Conservation (phyloP, 305 asterid species). For the Monarda citriodora region DNA sequence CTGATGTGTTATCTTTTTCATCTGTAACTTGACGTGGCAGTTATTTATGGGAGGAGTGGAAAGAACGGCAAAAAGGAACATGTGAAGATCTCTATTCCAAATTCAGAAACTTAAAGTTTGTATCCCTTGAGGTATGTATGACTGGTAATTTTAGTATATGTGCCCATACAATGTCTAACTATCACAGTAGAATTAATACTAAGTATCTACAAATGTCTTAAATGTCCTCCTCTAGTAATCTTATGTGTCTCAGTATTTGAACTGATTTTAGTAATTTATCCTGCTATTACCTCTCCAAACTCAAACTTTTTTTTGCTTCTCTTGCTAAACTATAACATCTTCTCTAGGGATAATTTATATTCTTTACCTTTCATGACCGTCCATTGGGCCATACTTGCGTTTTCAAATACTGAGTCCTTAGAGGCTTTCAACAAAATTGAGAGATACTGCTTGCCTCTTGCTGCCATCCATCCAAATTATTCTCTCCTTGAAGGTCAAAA, state of each 20-base stretch:
- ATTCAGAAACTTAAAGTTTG: conserved; percentile 73
- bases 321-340: background rate
- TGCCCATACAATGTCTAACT: background rate
- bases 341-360: conserved; percentile 2
- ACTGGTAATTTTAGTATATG: conserved; percentile 1
- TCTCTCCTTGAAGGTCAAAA: background rate
- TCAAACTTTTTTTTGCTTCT: background rate
- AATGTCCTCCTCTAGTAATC: conserved; percentile 13
- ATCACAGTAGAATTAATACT: background rate
- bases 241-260: conserved; percentile 13
- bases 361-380: background rate
- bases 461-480: background rate
- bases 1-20: conserved; percentile 16
- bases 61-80: conserved; percentile 73
- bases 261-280: conserved; percentile 12
- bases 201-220: conserved; percentile 8
- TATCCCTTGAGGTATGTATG: conserved; percentile 78
- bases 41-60: conserved; percentile 98
- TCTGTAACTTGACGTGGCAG: conserved; percentile 45
- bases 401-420: background rate
- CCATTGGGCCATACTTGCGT: conserved; percentile 5
- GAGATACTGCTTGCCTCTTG: background rate
- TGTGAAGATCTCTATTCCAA: conserved; percentile 60
- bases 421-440: conserved; percentile 5
- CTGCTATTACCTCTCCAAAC: background rate